phyloP scores from a whole-genome alignment of 164 flowering plant genomes.

The Kingdonia uniflora region DNA sequence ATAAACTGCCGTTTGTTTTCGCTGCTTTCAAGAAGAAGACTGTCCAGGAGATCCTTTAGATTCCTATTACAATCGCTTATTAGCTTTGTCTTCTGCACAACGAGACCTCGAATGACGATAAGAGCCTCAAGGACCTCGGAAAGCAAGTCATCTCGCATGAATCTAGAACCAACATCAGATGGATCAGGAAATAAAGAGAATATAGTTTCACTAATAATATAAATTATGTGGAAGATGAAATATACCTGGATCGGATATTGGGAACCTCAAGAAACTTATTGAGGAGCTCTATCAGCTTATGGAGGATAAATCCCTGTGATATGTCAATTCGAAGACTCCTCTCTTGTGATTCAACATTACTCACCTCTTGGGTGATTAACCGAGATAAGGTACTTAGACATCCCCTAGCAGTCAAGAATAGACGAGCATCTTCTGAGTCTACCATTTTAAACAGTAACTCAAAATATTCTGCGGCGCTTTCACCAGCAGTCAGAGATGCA shows the following conservation, averaged over 20 bases:
- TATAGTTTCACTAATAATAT: not conserved
- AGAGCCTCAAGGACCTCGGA: conserved; percentile 91
- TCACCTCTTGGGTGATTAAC: conserved; percentile 78
- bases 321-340: conserved; percentile 93
- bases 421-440: conserved; percentile 86
- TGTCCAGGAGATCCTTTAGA: conserved; percentile 82
- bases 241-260: conserved; percentile 79
- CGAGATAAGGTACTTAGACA: conserved; percentile 61
- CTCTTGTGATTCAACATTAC: conserved; percentile 72
- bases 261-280: conserved; percentile 90
- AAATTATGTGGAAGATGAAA: not conserved
- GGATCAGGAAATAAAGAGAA: conserved; percentile 1
- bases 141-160: conserved; percentile 79
- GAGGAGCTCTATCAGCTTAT: conserved; percentile 93
- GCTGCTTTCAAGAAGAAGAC: conserved; percentile 91
- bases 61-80: conserved; percentile 92
- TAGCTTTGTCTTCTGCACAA: conserved; percentile 96
- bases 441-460: conserved; percentile 90
- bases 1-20: conserved; percentile 91
- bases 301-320: conserved; percentile 97
- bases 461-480: conserved; percentile 95
- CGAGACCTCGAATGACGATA: conserved; percentile 80
- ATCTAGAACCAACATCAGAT: conserved; percentile 35
- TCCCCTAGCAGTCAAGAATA: conserved; percentile 85
- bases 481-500: conserved; percentile 91